Evolutionary conservation across 1,284 basidiomycete species (phyloP).

Genomic region (Schizophyllum commune): DNA sequence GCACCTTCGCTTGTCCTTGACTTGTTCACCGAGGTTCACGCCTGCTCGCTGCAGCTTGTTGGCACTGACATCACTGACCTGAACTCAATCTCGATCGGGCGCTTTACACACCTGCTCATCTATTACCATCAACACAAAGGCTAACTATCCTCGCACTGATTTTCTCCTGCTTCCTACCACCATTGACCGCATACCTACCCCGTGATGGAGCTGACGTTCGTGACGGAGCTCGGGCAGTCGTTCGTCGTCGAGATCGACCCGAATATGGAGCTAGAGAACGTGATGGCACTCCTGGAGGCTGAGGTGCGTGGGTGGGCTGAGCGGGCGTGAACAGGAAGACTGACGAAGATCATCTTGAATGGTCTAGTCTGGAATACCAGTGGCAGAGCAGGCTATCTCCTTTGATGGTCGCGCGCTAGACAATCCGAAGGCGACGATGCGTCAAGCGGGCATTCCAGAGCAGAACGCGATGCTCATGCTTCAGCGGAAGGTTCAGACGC

Average conservation of each 20-base stretch:
- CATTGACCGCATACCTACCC: neutral
- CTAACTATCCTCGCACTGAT: no score
- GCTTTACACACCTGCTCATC: neutral
- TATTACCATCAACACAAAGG: neutral
- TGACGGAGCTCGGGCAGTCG: conserved; percentile 68
- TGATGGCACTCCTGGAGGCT: conserved; percentile 83
- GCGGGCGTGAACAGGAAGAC: conserved; percentile 1
- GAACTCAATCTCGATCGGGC: neutral
- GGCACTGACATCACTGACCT: neutral
- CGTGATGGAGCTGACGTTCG: conserved; percentile 76
- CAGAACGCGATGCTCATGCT: conserved; percentile 62
- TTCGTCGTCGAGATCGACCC: conserved; percentile 82
- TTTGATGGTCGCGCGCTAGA: conserved; percentile 57
- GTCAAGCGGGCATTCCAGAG: conserved; percentile 46
- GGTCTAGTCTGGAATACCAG: conserved; percentile 59
- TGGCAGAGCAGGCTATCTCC: conserved; percentile 63
- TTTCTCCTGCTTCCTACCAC: neutral
- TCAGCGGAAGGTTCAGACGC: conserved; percentile 46
- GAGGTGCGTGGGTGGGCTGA: conserved; percentile 48
- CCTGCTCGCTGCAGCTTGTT: no score
- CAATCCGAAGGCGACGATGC: conserved; percentile 60
- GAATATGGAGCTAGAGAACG: conserved; percentile 81
- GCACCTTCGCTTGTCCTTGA: neutral
- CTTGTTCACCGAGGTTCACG: neutral
- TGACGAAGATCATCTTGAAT: neutral